Base-by-base conservation (phyloP, 2,329 filamentous ascomycete genomes). In the Orbilia ellipsospora region DNA sequence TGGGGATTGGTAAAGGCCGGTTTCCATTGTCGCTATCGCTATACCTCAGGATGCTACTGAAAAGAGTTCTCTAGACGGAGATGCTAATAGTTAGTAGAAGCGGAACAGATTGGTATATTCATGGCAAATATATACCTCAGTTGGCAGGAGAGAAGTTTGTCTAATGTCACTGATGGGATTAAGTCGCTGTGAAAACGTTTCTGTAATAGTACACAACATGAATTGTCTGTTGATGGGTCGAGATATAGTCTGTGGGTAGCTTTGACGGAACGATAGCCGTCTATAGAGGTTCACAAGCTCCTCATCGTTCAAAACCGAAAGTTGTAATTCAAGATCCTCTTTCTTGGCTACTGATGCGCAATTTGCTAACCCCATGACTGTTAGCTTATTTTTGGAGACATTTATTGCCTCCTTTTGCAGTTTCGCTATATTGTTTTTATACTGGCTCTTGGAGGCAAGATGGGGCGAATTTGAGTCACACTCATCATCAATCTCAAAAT, bases 351-450 rank as follows among this genome's bases (percentile, higher is more conserved):
- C 91, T 2, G 93, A 91, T 1, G 90, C 93, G 81, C 96, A 96
- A 81, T 99, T 98, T 16, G 95, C 95, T 45, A 99, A 84, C 0
- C 94, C 92, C 73, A 99, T 84, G 45, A 99, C 90, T n/a, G 90
- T 93, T 44, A 99, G 84, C 82, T 74, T 74, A 16, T 61, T 56
- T 51, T 63, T 67, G 16, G 70, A 74, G 16, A 74, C 51, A 8
- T 31, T 55, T 3, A 74, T 57, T 0, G 63, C 57, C 31, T 56
- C 57, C 12, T 48, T 67, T 82, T 99, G 96, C 62, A 99, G 83
- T 63, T 87, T 89, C n/a, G 90, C 91, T 13, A 99, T 85, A 10
- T 74, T 68, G 26, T 50, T 40, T 86, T 85, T 45, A 88, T 86
- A 82, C 93, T 96, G 44, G 5, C 16, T 12, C 6, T 81, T 97